Evolutionary conservation across 257 asterid species (phyloP), one percentile per base, ranked within the genome.

Genomic region (Striga asiatica): DNA sequence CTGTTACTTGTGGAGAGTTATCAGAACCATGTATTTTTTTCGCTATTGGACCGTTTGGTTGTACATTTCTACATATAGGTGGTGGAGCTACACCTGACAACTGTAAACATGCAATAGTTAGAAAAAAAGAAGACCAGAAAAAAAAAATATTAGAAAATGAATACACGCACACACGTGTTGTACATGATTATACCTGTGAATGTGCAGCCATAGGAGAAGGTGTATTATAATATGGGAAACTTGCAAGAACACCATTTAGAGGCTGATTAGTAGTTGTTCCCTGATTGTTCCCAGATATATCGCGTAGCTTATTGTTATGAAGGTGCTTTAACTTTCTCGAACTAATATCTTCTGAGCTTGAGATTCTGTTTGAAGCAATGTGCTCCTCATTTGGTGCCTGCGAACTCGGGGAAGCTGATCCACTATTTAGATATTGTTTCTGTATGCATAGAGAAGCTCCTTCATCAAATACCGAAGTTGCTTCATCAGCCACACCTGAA

Each of bases 401-500:
- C 56, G 71, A 54, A 69, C 60, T 75, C 68, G 74, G 85, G 60
- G 78, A 61, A 61, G 70, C 73, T 60, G 58, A 65, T 47, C 74
- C 95, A 53, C 72, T 75, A 49, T 77, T 68, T 24, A 69, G 37
- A 58, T 80, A 78, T 69, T 82, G 88, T 74, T 84, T 84, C 55
- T 82, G 84, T 69, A 82, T 69, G 79, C 81, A 77, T 46, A 77
- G 49, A 58, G 80, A 80, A 78, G 94, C 89, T 56, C 81, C 82
- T 55, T 92, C 95, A 53, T 83, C 87, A 68, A 88, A 92, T 66
- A 84, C 93, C 68, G 71, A 59, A 67, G 73, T 71, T 66, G 98
- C 97, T 68, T 82, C 97, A 64, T 87, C 95, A 46, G 98, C 98
- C 60, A 80, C 92, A 69, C 98, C 98, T 89, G 83, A 63, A 65